Percentiles rank a stretch among this genome's conserved stretches.
These are phyloP conservation scores for Pochonia chlamydosporia DNA, from an alignment of 2,329 filamentous ascomycete species.

Conservation along the genomic window DNA sequence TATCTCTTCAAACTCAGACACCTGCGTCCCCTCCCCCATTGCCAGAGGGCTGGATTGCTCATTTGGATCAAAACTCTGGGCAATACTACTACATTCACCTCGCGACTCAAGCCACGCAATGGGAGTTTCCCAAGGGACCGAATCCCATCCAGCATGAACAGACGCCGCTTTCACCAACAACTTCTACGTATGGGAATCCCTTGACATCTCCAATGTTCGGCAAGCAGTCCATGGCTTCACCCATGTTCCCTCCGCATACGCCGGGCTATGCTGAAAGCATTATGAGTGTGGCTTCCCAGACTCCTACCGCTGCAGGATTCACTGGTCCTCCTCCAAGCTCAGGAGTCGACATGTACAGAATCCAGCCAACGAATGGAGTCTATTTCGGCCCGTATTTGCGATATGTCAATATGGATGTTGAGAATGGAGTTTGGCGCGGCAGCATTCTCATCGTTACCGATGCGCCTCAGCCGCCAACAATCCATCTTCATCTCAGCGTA, in stretches of 20 bases:
- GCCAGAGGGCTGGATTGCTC: slow-evolving; percentile 97
- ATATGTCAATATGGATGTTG: slow-evolving; percentile 96
- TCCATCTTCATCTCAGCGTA: slow-evolving; percentile 85
- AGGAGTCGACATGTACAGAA: slow-evolving; percentile 90
- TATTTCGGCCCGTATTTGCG: slow-evolving; percentile 96
- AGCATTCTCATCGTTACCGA: slow-evolving; percentile 93
- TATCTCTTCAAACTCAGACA: slow-evolving; percentile 38
- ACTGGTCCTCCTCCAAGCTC: slow-evolving; percentile 81
- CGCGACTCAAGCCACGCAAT: slow-evolving; percentile 90
- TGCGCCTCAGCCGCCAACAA: slow-evolving; percentile 85
- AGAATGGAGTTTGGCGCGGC: slow-evolving; percentile 84
- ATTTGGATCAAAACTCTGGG: slow-evolving; percentile 89
- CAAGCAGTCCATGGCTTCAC: slow-evolving; percentile 58
- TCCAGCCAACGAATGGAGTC: slow-evolving; percentile 88
- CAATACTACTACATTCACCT: slow-evolving; percentile 99
- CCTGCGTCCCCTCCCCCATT: slow-evolving; percentile 85
- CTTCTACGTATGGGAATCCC: slow-evolving; percentile 70
- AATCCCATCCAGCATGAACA: slow-evolving; percentile 82
- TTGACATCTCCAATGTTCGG: slow-evolving; percentile 63
- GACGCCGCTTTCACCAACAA: slow-evolving; percentile 74
- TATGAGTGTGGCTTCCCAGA: slow-evolving; percentile 70
- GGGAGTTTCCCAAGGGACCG: slow-evolving; percentile 96
- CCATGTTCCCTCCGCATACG: slow-evolving; percentile 75
- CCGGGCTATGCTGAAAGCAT: slow-evolving; percentile 83
- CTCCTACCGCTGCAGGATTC: slow-evolving; percentile 75